Evolutionary conservation across 1,139 yeast species (phyloP).

Genomic region (Yamadazyma sp.): DNA sequence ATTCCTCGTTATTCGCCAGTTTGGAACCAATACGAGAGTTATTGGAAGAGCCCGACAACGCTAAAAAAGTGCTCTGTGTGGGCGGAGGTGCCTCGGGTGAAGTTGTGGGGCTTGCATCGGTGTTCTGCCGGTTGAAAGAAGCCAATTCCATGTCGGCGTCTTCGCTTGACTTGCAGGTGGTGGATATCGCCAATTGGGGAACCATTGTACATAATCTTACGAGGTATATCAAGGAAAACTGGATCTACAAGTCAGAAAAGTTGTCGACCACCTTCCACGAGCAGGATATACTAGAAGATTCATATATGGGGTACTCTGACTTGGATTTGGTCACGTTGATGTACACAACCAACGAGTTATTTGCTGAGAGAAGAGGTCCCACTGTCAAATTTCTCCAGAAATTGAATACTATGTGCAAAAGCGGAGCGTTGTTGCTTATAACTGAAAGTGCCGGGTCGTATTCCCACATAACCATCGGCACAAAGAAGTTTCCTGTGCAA

Average conservation of each 20-base stretch:
- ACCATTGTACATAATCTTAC: conserved; percentile 47
- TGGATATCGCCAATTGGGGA: conserved; percentile 83
- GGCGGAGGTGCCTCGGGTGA: conserved; percentile 95
- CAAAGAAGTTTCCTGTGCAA: conserved; percentile 78
- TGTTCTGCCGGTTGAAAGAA: conserved; percentile 52
- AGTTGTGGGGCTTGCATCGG: conserved; percentile 65
- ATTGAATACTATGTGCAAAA: conserved; percentile 45
- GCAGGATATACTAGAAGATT: conserved; percentile 44
- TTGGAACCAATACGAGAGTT: conserved; percentile 42
- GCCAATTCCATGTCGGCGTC: conserved; percentile 32
- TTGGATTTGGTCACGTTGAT: conserved; percentile 61
- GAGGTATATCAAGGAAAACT: conserved; percentile 42
- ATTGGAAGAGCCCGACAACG: conserved; percentile 29
- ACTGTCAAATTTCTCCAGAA: conserved; percentile 61
- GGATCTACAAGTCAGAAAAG: conserved; percentile 48
- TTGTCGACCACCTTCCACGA: conserved; percentile 48
- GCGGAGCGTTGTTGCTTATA: conserved; percentile 62
- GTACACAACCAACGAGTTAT: conserved; percentile 85
- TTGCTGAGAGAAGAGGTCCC: conserved; percentile 63
- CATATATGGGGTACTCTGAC: conserved; percentile 16
- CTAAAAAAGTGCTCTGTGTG: conserved; percentile 53
- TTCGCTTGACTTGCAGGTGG: conserved; percentile 47
- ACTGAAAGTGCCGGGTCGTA: conserved; percentile 91
- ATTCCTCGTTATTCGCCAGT: conserved; percentile 61
- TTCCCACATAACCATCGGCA: conserved; percentile 75